Conservation (phyloP, 495 filamentous ascomycete species). For the Penicillium bialowiezense region DNA sequence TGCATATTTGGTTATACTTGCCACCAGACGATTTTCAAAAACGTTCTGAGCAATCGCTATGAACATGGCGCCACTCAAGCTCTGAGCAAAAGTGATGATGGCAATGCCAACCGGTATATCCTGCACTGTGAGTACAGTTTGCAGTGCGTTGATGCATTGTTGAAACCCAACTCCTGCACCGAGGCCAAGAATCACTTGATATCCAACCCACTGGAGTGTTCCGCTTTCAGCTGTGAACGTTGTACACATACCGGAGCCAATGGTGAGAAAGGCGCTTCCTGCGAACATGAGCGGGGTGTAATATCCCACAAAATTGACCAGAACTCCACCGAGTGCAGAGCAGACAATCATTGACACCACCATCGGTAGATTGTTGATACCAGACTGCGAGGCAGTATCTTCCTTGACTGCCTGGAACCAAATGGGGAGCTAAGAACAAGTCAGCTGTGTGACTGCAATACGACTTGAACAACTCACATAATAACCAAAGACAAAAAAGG, state of each 20-base stretch:
- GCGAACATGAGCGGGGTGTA: slow-evolving; percentile 72
- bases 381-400: slow-evolving; percentile 63
- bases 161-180: slow-evolving; percentile 71
- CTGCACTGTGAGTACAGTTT: slow-evolving; percentile 58
- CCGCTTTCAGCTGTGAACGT: slow-evolving; percentile 58
- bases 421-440: slow-evolving; percentile 61
- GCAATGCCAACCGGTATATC: slow-evolving; percentile 70
- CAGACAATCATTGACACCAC: slow-evolving; percentile 61
- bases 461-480: slow-evolving; percentile 26
- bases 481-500: slow-evolving; percentile 66
- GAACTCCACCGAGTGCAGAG: slow-evolving; percentile 57
- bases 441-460: slow-evolving; percentile 3
- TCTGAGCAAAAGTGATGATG: slow-evolving; percentile 67
- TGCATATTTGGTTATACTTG: slow-evolving; percentile 47
- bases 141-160: slow-evolving; percentile 63
- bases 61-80: slow-evolving; percentile 70
- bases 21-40: slow-evolving; percentile 67
- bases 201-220: slow-evolving; percentile 66
- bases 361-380: slow-evolving; percentile 74
- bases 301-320: slow-evolving; percentile 65
- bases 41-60: slow-evolving; percentile 75
- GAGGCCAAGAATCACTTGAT: slow-evolving; percentile 65
- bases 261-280: slow-evolving; percentile 53
- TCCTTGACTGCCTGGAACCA: slow-evolving; percentile 88
- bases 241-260: slow-evolving; percentile 69